Evolutionary conservation across 441 rosid species (phyloP).

Genomic region (Kokia cookei): DNA sequence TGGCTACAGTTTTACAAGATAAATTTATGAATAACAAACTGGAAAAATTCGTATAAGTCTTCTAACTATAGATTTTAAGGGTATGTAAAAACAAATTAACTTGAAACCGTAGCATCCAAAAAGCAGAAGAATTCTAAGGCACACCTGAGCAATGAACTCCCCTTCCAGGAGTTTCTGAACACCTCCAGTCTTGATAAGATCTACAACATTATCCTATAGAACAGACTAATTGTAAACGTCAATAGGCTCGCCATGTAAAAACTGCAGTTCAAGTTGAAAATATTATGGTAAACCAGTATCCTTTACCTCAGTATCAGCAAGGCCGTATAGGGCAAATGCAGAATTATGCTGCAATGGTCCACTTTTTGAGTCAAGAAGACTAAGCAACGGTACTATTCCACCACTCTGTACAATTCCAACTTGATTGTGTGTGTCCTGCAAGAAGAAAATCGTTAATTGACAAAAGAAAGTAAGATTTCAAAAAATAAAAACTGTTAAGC

Average conservation of each 20-base stretch:
- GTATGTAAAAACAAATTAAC: neutral
- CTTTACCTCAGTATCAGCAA: constrained; percentile 63
- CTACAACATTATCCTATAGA: constrained; percentile 51
- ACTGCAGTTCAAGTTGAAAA: neutral
- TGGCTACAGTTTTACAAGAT: constrained; percentile 27
- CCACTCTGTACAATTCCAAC: constrained; percentile 66
- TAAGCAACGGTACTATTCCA: constrained; percentile 44
- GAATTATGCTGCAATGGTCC: constrained; percentile 71
- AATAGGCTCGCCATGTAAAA: neutral
- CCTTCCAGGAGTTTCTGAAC: constrained; percentile 56
- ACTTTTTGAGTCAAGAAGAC: constrained; percentile 53
- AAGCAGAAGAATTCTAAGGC: constrained; percentile 8
- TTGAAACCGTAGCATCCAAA: neutral
- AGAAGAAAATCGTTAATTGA: constrained; percentile 3
- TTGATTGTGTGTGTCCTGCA: constrained; percentile 64
- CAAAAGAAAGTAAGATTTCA: neutral
- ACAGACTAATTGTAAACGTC: neutral
- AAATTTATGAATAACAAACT: neutral
- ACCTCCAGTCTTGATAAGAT: constrained; percentile 46
- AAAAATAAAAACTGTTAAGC: neutral
- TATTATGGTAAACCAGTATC: neutral
- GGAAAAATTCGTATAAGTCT: neutral
- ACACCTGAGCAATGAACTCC: constrained; percentile 48
- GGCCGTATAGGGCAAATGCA: constrained; percentile 63
- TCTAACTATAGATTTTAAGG: neutral